Base-by-base conservation (phyloP, 75 land plant species). In the Adiantum capillusveneris region DNA sequence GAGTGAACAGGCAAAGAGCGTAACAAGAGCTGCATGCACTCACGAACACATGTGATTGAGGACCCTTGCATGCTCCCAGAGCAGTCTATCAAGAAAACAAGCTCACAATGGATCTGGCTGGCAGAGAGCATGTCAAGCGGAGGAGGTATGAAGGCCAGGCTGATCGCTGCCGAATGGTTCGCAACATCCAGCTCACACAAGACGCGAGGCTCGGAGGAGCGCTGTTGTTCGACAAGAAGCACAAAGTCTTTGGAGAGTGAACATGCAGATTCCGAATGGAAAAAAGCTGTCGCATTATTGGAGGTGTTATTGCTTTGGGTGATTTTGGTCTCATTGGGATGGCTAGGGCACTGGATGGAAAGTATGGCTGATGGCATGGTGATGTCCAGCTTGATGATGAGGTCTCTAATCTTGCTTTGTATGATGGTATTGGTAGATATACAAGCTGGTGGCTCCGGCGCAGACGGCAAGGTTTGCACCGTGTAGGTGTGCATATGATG, bases 31-130 rank as follows among this genome's bases (percentile, higher is more conserved):
- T 46, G 49, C 49, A 46, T 46, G 14, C 49, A 46, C 14, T 46
- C 49, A 46, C 49, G 49, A 14, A 46, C 21, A 14, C 49, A 46
- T 46, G 49, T 14, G 2, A 46, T 17, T 5, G 49, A 46, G 17
- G 49, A 14, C 5, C 49, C 49, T 1, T 20, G 49, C 49, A 46
- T 46, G 17, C 49, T 46, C 21, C 49, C 49, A n/a, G 49, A 46
- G 49, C 49, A 46, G 14, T 46, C 49, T 20, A 17, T 5, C 49
- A 46, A 17, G 2, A 46, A 6, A 2, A 46, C 17, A 39, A 7
- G 49, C 17, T 46, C 49, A 46, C 17, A 39, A 7, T 39, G 7
- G 12, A 46, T 46, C 49, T 46, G 14, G 49, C 49, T 46, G 12
- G 49, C 49, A 46, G 5, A 46, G 21, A 17, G 21, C n/a, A n/a